Conservation (phyloP, 768 basidiomycete genomes). For the Lenzites betulinus region DNA sequence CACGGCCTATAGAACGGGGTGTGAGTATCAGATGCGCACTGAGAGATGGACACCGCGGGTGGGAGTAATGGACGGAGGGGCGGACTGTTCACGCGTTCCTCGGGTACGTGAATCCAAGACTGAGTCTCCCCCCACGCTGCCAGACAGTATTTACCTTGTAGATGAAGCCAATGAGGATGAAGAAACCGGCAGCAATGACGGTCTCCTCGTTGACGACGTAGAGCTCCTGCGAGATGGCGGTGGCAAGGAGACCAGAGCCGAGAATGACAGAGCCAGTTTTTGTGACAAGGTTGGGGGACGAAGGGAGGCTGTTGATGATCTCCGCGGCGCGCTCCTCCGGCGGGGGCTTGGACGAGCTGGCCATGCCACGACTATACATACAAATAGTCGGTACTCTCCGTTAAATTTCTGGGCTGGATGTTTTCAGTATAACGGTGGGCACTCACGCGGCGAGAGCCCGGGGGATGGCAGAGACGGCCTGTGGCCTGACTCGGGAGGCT, state of each 20-base stretch:
- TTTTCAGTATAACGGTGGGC: not conserved
- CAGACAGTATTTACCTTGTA: slow-evolving; percentile 59
- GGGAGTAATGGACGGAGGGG: too few species aligned
- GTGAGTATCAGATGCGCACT: not conserved
- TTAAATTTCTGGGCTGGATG: not conserved
- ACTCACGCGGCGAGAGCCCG: slow-evolving; percentile 34
- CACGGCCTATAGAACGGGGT: slow-evolving; percentile 51
- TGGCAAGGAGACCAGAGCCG: slow-evolving; percentile 83
- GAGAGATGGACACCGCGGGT: too few species aligned
- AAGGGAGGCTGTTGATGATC: slow-evolving; percentile 85
- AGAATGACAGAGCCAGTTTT: slow-evolving; percentile 94
- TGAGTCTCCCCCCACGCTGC: not conserved
- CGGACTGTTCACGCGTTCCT: too few species aligned
- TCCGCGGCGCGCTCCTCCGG: slow-evolving; percentile 88
- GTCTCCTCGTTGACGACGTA: slow-evolving; percentile 98
- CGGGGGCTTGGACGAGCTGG: slow-evolving; percentile 60
- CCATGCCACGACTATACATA: slow-evolving; percentile 60
- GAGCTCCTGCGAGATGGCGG: slow-evolving; percentile 95
- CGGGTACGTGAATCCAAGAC: too few species aligned
- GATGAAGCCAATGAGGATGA: slow-evolving; percentile 81
- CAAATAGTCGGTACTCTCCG: not conserved
- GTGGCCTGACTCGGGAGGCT: slow-evolving; percentile 51
- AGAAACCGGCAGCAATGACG: slow-evolving; percentile 80
- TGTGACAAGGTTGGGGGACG: slow-evolving; percentile 84
- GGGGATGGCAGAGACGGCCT: slow-evolving; percentile 31